Evolutionary conservation across 495 filamentous ascomycete genomes (phyloP).

Genomic region (Clohesyomyces aquaticus): DNA sequence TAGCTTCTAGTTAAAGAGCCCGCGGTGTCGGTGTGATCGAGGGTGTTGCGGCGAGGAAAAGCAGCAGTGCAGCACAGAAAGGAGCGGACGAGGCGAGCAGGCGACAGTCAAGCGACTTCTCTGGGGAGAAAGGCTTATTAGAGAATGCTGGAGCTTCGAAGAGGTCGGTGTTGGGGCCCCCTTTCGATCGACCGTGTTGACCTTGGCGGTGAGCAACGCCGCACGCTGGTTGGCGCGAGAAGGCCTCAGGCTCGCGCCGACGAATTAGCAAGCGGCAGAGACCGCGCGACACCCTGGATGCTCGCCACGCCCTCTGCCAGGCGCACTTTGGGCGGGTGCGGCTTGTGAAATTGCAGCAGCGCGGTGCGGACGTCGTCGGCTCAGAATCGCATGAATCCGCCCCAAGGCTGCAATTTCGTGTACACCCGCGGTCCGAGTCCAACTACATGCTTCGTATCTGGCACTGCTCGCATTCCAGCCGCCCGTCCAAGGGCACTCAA

Average conservation of each 20-base stretch:
- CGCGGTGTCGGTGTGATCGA: slow-evolving; percentile 2
- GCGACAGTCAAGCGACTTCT: no score
- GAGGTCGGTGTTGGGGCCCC: neutral
- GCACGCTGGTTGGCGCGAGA: neutral
- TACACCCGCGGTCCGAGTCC: no score
- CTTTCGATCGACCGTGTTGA: neutral
- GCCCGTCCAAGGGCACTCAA: no score
- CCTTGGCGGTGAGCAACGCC: neutral
- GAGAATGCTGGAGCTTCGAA: neutral
- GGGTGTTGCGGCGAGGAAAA: neutral
- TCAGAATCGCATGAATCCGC: no score
- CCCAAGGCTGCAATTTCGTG: neutral
- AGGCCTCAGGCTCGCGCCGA: neutral
- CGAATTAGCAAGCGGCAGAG: neutral
- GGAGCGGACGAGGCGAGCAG: slow-evolving; percentile 11
- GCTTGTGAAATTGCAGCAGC: no score
- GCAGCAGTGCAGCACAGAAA: slow-evolving; percentile 5
- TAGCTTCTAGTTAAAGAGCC: slow-evolving; percentile 37
- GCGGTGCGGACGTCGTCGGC: no score
- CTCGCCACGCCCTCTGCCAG: no score
- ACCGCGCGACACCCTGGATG: neutral
- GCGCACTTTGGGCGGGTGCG: no score
- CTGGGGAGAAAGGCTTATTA: no score
- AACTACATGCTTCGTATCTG: no score
- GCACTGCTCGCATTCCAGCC: no score